Conservation (phyloP, 1,284 basidiomycete species). For the Grifola frondosa region DNA sequence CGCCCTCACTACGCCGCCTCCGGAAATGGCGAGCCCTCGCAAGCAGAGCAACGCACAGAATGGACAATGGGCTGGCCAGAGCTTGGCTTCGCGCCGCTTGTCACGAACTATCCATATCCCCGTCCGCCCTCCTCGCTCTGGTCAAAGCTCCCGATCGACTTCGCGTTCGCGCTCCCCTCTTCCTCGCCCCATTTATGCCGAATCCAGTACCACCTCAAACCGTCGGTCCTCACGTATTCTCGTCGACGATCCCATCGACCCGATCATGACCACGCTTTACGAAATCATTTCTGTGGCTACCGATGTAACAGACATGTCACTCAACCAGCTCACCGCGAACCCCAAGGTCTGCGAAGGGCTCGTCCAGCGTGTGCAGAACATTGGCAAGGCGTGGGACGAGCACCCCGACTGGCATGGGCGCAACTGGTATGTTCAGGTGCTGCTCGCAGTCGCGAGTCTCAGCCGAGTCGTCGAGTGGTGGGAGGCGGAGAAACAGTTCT, state of each 20-base stretch:
- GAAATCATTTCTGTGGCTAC: conserved; percentile 94
- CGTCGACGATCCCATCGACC: conserved; percentile 78
- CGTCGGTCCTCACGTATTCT: conserved; percentile 73
- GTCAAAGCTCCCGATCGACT: conserved; percentile 89
- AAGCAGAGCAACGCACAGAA: conserved; percentile 54
- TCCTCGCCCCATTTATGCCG: conserved; percentile 71
- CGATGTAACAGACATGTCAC: conserved; percentile 89
- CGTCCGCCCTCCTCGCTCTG: conserved; percentile 64
- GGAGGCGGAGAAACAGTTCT: conserved; percentile 99
- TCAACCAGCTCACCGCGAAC: conserved; percentile 81
- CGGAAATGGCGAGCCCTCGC: conserved; percentile 62
- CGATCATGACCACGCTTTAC: conserved; percentile 90
- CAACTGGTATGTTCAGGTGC: conserved; percentile 96
- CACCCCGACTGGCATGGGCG: conserved; percentile 98
- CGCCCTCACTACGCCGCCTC: conserved; percentile 47
- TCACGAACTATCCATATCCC: conserved; percentile 82
- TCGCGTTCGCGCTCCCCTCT: conserved; percentile 95
- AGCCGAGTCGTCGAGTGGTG: conserved; percentile 99
- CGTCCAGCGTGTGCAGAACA: conserved; percentile 86
- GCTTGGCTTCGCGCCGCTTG: conserved; percentile 65
- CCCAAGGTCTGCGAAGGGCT: conserved; percentile 85
- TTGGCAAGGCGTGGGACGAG: conserved; percentile 95
- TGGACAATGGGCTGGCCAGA: conserved; percentile 55
- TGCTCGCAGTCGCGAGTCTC: conserved; percentile 95
- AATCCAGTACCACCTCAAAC: conserved; percentile 51